phyloP scores from a whole-genome alignment of 257 asterid genomes.

The Scutellaria galericulata region DNA sequence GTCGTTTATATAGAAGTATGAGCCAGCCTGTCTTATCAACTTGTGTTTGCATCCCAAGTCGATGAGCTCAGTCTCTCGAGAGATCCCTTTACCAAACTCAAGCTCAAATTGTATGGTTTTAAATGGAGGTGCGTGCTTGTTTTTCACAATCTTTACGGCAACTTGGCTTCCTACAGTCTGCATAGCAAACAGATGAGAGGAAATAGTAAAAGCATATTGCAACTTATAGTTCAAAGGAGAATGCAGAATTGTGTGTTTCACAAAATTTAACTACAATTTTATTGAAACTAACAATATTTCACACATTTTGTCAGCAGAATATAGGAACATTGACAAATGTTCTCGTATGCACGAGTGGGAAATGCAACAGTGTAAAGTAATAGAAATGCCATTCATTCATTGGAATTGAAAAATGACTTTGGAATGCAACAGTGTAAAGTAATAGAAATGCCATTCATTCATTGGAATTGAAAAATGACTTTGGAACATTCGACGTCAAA shows the following conservation, averaged over 20 bases:
- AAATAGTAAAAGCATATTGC: background rate
- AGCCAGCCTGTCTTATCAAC: conserved; percentile 53
- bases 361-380: background rate
- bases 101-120: conserved; percentile 81
- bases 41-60: conserved; percentile 79
- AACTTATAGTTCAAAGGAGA: background rate
- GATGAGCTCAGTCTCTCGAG: conserved; percentile 72
- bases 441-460: background rate
- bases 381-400: background rate
- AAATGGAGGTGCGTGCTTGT: conserved; percentile 95
- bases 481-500: background rate
- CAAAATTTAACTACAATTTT: conserved; percentile 2
- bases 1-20: conserved; percentile 45
- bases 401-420: background rate
- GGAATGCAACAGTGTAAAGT: background rate
- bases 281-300: background rate
- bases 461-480: background rate
- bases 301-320: conserved; percentile 1
- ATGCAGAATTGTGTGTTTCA: background rate
- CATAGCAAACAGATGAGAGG: conserved; percentile 22
- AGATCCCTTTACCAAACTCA: conserved; percentile 87
- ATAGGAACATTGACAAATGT: background rate
- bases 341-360: background rate
- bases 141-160: conserved; percentile 85
- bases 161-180: conserved; percentile 90